Evolutionary conservation across 371 early-diverging fungal species (phyloP).

Genomic region (Mucor irregularis): DNA sequence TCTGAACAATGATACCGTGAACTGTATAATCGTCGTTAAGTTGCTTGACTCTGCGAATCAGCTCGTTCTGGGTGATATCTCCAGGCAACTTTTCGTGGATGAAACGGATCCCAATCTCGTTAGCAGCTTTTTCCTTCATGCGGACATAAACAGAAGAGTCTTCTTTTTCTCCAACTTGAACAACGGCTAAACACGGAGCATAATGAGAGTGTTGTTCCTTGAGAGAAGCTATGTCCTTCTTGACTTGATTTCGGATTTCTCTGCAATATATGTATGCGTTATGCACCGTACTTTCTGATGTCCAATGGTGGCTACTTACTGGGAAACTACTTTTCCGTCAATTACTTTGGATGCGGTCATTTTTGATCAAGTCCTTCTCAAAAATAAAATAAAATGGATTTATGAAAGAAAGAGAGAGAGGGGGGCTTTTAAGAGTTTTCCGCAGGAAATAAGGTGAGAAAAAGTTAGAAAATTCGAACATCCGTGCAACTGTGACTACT

Average conservation of each 20-base stretch:
- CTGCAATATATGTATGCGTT: too few relatives aligned
- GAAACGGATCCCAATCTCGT: constrained; percentile 70
- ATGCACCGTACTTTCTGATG: too few relatives aligned
- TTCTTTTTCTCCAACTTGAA: constrained; percentile 88
- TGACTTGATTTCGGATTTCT: constrained; percentile 60
- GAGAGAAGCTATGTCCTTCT: constrained; percentile 61
- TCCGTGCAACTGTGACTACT: too few relatives aligned
- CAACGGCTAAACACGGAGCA: constrained; percentile 79
- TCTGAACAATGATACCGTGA: constrained; percentile 93
- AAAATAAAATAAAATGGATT: too few relatives aligned
- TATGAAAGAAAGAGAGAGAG: too few relatives aligned
- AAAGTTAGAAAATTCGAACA: too few relatives aligned
- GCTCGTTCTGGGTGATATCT: constrained; percentile 42
- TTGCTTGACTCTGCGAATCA: constrained; percentile 56
- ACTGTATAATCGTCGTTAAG: constrained; percentile 78
- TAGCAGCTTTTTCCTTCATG: constrained; percentile 88
- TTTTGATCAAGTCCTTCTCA: constrained; percentile 4
- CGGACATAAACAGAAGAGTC: constrained; percentile 90
- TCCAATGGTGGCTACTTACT: background rate
- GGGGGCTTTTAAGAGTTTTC: too few relatives aligned
- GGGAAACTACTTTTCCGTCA: constrained; percentile 71
- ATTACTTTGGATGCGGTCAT: constrained; percentile 58
- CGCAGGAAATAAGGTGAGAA: too few relatives aligned
- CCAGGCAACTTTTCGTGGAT: constrained; percentile 54
- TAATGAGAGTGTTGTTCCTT: constrained; percentile 62